Evolutionary conservation across 2,329 filamentous ascomycete species (phyloP).

Genomic region (Colletotrichum tanaceti): DNA sequence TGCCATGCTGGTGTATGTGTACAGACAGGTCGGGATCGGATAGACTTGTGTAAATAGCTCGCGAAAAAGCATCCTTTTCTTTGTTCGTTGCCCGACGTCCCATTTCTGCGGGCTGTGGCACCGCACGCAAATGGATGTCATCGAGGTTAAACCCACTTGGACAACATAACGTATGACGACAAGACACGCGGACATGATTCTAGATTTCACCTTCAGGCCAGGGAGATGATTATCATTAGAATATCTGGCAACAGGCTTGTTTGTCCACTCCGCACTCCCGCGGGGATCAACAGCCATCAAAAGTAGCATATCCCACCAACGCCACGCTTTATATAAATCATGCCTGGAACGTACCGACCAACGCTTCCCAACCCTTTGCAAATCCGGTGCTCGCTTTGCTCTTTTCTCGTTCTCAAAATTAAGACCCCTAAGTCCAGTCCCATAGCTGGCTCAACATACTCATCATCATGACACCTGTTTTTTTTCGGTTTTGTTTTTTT

Average conservation of each 20-base stretch:
- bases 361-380: not conserved
- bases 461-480: not conserved
- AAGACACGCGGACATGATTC: not conserved
- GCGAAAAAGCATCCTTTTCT: slow-evolving; percentile 39
- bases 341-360: not conserved
- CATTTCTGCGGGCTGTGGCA: not conserved
- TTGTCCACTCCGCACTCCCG: too few relatives aligned
- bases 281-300: not conserved
- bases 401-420: not conserved
- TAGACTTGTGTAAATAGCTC: slow-evolving; percentile 41
- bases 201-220: not conserved
- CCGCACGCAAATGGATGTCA: not conserved
- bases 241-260: not conserved
- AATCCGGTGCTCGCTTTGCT: not conserved
- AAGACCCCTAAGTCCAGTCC: not conserved
- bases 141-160: not conserved
- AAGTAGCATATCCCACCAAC: not conserved
- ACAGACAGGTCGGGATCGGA: slow-evolving; percentile 36
- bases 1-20: slow-evolving; percentile 34
- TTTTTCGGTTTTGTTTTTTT: too few relatives aligned
- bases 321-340: not conserved
- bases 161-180: too few relatives aligned
- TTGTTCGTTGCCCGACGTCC: slow-evolving; percentile 24
- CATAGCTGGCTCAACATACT: too few relatives aligned
- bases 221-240: not conserved